Evolutionary conservation across 352 stramenopile genomes (phyloP).

Genomic region (Phytophthora pluvialis): DNA sequence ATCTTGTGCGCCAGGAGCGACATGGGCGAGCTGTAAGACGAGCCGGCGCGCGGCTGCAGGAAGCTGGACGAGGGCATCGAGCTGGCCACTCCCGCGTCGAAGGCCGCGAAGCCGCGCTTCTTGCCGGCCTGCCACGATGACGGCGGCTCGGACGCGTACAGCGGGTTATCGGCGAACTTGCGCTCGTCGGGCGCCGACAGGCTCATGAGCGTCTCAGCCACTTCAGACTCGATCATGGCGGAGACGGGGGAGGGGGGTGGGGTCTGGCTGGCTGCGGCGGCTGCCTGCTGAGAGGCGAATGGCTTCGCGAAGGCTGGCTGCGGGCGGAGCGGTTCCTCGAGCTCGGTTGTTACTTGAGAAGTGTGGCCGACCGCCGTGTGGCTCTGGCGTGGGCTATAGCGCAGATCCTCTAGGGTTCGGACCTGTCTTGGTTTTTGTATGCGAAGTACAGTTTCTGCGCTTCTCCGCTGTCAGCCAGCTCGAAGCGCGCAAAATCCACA

Average conservation of each 20-base stretch:
- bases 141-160: slow-evolving; percentile 61
- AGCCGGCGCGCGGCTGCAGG: slow-evolving; percentile 35
- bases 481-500: slow-evolving; percentile 29
- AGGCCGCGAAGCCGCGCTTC: slow-evolving; percentile 59
- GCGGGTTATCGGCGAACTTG: slow-evolving; percentile 60
- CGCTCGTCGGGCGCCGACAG: slow-evolving; percentile 78
- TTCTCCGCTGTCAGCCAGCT: slow-evolving; percentile 18
- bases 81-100: slow-evolving; percentile 42
- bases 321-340: slow-evolving; percentile 2
- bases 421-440: slow-evolving; percentile 28
- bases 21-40: slow-evolving; percentile 35
- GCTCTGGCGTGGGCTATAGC: slow-evolving; percentile 19
- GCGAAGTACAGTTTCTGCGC: slow-evolving; percentile 36
- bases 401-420: slow-evolving; percentile 29
- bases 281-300: slow-evolving; percentile 7
- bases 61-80: slow-evolving; percentile 66
- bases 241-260: not conserved
- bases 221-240: slow-evolving; percentile 73
- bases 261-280: slow-evolving; percentile 16
- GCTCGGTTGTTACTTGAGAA: slow-evolving; percentile 33
- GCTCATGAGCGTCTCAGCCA: slow-evolving; percentile 83
- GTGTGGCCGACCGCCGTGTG: slow-evolving; percentile 20
- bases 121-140: slow-evolving; percentile 58
- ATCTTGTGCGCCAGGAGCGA: slow-evolving; percentile 63
- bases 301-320: slow-evolving; percentile 11